Conservation (phyloP, 2,329 filamentous ascomycete species). For the Thielaviopsis euricoi region DNA sequence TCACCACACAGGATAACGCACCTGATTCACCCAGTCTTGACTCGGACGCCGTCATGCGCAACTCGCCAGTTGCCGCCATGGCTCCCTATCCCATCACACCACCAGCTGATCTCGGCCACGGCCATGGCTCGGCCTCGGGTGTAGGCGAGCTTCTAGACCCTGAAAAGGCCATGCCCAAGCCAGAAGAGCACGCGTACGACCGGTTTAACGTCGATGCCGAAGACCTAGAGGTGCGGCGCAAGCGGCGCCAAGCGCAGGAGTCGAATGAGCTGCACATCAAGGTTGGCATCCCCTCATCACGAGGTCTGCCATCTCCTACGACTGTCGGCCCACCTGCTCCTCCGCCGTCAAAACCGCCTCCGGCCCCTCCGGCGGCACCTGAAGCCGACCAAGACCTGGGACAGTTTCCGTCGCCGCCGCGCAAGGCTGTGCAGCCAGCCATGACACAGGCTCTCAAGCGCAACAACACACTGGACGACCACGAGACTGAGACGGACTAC, state of each 20-base stretch:
- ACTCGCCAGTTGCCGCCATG: slow-evolving; percentile 39
- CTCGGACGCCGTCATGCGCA: slow-evolving; percentile 29
- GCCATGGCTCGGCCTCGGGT: slow-evolving; percentile 26
- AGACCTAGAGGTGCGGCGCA: slow-evolving; percentile 28
- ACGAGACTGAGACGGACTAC: slow-evolving; percentile 64
- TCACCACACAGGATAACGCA: not conserved
- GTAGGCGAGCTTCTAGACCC: slow-evolving; percentile 38
- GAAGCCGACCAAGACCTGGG: slow-evolving; percentile 27
- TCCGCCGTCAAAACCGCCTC: slow-evolving; percentile 35
- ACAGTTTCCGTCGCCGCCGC: slow-evolving; percentile 43
- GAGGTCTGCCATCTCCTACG: slow-evolving; percentile 23
- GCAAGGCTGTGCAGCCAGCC: slow-evolving; percentile 64
- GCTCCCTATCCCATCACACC: slow-evolving; percentile 51
- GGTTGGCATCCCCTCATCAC: slow-evolving; percentile 36
- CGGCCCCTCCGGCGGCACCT: slow-evolving; percentile 23
- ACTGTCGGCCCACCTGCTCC: slow-evolving; percentile 33
- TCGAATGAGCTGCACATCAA: slow-evolving; percentile 33
- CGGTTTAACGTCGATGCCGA: slow-evolving; percentile 39
- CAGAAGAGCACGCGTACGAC: slow-evolving; percentile 41
- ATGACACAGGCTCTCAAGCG: slow-evolving; percentile 45
- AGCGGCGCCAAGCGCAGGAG: slow-evolving; percentile 29
- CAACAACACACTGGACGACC: slow-evolving; percentile 29
- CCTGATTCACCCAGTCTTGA: slow-evolving; percentile 34
- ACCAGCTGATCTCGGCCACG: slow-evolving; percentile 33
- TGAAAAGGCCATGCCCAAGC: slow-evolving; percentile 41